phyloP scores from a whole-genome alignment of 306 rosid species.

The Medicago lupulina region DNA sequence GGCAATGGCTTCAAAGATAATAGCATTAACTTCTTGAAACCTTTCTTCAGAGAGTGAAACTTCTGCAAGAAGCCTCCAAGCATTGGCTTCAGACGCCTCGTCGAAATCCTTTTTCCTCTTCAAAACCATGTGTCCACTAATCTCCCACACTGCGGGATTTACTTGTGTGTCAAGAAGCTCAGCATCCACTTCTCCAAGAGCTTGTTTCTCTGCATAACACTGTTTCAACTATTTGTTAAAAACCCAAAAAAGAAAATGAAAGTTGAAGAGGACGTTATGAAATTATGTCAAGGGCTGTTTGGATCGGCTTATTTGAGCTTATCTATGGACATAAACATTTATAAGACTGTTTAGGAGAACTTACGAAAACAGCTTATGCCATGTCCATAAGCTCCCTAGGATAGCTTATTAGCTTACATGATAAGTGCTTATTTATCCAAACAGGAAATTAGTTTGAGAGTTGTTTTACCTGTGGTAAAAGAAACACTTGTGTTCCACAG shows the following conservation, averaged over 20 bases:
- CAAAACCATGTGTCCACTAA: conserved; percentile 94
- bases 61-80: conserved; percentile 93
- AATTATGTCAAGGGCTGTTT: not conserved
- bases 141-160: conserved; percentile 99
- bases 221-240: conserved; percentile 45
- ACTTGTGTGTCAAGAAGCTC: conserved; percentile 97
- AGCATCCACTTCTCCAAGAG: conserved; percentile 88
- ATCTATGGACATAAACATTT: not conserved
- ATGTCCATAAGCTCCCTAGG: not conserved
- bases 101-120: conserved; percentile 92
- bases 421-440: not conserved
- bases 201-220: conserved; percentile 99
- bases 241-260: not conserved
- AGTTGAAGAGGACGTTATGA: not conserved
- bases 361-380: not conserved
- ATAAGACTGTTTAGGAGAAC: not conserved
- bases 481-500: conserved; percentile 74
- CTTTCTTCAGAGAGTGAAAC: conserved; percentile 91
- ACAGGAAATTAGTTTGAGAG: not conserved
- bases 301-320: not conserved
- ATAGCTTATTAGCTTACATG: not conserved
- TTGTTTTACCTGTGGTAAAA: conserved; percentile 84
- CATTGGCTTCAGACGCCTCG: conserved; percentile 90
- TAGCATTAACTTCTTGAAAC: conserved; percentile 79
- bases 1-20: conserved; percentile 72